These are phyloP conservation scores for Primulina huaijiensis DNA, from an alignment of 257 asterid species.

Conservation along the genomic window DNA sequence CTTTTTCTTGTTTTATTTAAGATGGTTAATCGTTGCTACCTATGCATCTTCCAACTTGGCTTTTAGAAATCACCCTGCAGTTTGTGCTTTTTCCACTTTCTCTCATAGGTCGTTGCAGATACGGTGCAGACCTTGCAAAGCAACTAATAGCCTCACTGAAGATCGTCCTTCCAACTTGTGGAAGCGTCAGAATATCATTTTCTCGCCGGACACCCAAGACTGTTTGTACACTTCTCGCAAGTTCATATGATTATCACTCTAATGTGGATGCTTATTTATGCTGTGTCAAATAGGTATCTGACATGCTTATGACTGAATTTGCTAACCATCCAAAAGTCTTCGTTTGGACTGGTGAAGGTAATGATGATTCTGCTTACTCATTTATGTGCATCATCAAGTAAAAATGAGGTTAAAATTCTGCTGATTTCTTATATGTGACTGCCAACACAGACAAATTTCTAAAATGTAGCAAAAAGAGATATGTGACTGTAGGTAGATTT, in stretches of 20 bases:
- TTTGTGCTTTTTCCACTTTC: conserved; percentile 6
- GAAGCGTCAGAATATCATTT: conserved; percentile 75
- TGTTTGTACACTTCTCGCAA: conserved; percentile 37
- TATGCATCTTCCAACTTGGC: neutral
- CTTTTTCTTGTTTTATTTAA: conserved; percentile 6
- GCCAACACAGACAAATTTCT: conserved; percentile 3
- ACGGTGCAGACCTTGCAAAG: conserved; percentile 70
- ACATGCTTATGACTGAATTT: conserved; percentile 49
- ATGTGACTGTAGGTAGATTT: neutral
- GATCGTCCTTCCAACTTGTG: conserved; percentile 69
- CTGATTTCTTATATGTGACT: neutral
- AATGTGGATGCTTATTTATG: conserved; percentile 28
- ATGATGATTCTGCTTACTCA: conserved; percentile 15
- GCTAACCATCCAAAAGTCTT: conserved; percentile 56
- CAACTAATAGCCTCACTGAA: conserved; percentile 58
- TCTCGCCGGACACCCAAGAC: conserved; percentile 84
- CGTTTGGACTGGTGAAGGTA: conserved; percentile 89
- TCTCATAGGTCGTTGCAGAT: conserved; percentile 67
- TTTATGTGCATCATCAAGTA: conserved; percentile 9
- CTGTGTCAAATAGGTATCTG: conserved; percentile 55
- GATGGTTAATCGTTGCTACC: neutral
- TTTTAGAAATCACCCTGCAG: neutral
- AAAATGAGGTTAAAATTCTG: conserved; percentile 3
- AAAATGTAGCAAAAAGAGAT: conserved; percentile 9
- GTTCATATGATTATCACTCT: conserved; percentile 19